These are phyloP conservation scores for Heterobasidion annosum DNA, from an alignment of 1,284 basidiomycete genomes.

Conservation along the genomic window DNA sequence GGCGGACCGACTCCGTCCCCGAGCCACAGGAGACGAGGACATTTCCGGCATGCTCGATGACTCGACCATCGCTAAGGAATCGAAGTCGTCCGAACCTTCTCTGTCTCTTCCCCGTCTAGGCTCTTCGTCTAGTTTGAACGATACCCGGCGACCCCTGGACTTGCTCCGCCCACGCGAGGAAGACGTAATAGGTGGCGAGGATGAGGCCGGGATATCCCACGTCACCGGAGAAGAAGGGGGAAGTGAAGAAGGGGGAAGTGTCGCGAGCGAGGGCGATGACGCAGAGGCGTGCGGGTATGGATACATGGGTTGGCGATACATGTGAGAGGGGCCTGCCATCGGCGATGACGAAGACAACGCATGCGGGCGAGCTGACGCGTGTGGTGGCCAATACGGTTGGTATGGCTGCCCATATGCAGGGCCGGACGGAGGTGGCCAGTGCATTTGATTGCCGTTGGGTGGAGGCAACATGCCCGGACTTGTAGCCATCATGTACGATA, in stretches of 20 bases:
- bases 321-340: not conserved
- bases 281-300: not conserved
- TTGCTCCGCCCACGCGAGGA: constrained; percentile 15
- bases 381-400: not conserved
- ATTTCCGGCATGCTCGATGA: no score
- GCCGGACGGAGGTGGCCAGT: not conserved
- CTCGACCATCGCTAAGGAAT: no score
- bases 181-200: not conserved
- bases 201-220: not conserved
- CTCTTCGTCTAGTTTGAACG: constrained; percentile 14
- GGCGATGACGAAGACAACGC: not conserved
- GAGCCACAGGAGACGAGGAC: no score
- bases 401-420: not conserved
- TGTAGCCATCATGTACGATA: constrained; percentile 18
- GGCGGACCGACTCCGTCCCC: no score
- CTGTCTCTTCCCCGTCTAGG: no score
- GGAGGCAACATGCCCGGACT: constrained; percentile 1
- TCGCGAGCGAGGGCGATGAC: not conserved
- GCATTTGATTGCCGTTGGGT: not conserved
- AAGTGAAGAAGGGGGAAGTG: not conserved
- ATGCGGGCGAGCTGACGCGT: not conserved
- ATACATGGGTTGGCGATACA: not conserved
- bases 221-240: not conserved
- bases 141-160: constrained; percentile 19
- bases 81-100: no score